Conservation (phyloP, 306 rosid genomes). For the Cucumis melo region DNA sequence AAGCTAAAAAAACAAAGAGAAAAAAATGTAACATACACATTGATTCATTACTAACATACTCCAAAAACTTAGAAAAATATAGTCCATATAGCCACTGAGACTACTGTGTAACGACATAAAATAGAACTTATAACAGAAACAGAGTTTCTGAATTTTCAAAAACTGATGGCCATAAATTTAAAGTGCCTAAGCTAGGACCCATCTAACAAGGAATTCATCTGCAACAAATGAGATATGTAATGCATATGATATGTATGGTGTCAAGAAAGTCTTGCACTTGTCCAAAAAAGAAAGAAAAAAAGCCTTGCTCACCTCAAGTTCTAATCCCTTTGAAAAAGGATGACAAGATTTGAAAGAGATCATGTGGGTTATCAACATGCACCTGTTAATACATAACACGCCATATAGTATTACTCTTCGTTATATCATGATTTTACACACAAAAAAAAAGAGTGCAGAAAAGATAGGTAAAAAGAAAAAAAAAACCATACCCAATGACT, state of each 20-base stretch:
- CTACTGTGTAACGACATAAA: too few species aligned
- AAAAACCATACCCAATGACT: constrained; percentile 79
- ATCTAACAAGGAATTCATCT: too few species aligned
- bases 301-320: constrained; percentile 2
- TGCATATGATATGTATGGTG: not conserved
- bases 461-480: not conserved
- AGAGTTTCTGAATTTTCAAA: too few species aligned
- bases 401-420: not conserved
- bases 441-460: not conserved
- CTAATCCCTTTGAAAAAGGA: constrained; percentile 53
- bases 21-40: too few species aligned
- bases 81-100: too few species aligned
- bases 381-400: constrained; percentile 39
- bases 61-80: too few species aligned
- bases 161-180: too few species aligned
- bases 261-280: not conserved
- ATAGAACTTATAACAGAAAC: too few species aligned
- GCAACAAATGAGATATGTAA: not conserved
- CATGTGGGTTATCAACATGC: constrained; percentile 89
- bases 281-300: too few species aligned
- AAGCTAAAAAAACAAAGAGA: too few species aligned
- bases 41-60: too few species aligned
- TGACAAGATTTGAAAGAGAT: constrained; percentile 73
- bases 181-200: too few species aligned
- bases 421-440: not conserved